Conservation (phyloP, 2,329 filamentous ascomycete genomes). For the Stagonosporopsis vannaccii region DNA sequence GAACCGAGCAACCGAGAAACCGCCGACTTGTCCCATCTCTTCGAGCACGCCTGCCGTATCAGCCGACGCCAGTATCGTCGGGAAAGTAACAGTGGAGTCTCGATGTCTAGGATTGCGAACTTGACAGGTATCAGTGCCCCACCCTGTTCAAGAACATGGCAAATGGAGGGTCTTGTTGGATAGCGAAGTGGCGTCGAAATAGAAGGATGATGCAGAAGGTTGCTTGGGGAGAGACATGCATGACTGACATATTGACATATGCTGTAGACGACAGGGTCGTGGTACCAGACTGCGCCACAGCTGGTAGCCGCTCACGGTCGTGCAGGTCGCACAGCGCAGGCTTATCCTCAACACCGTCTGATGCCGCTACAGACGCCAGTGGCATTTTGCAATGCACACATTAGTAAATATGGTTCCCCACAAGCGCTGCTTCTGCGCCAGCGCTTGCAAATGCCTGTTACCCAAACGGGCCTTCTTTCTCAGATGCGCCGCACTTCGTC, state of each 20-base stretch:
- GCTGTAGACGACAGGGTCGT: slow-evolving; percentile 21
- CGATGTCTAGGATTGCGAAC: slow-evolving; percentile 21
- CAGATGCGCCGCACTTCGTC: slow-evolving; percentile 1
- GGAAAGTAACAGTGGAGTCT: slow-evolving; percentile 1
- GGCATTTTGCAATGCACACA: slow-evolving; percentile 13
- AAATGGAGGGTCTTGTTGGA: background rate
- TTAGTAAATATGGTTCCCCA: slow-evolving; percentile 4
- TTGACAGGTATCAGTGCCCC: slow-evolving; percentile 35
- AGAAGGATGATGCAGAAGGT: slow-evolving; percentile 9
- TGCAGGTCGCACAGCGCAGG: slow-evolving; percentile 24
- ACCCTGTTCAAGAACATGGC: background rate
- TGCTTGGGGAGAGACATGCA: slow-evolving; percentile 24
- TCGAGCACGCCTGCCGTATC: slow-evolving; percentile 13
- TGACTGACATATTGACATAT: slow-evolving; percentile 35
- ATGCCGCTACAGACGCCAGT: slow-evolving; percentile 3
- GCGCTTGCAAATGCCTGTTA: background rate
- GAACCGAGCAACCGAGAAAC: slow-evolving; percentile 40
- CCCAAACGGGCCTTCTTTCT: background rate
- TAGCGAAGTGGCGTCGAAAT: slow-evolving; percentile 1
- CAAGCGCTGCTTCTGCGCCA: slow-evolving; percentile 1
- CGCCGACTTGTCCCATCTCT: slow-evolving; percentile 12
- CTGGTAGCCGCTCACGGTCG: slow-evolving; percentile 22
- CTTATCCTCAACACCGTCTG: slow-evolving; percentile 2
- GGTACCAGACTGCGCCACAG: slow-evolving; percentile 26
- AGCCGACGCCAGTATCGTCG: slow-evolving; percentile 16